phyloP scores from a whole-genome alignment of 2,329 filamentous ascomycete species.

The Cladophialophora yegresii region DNA sequence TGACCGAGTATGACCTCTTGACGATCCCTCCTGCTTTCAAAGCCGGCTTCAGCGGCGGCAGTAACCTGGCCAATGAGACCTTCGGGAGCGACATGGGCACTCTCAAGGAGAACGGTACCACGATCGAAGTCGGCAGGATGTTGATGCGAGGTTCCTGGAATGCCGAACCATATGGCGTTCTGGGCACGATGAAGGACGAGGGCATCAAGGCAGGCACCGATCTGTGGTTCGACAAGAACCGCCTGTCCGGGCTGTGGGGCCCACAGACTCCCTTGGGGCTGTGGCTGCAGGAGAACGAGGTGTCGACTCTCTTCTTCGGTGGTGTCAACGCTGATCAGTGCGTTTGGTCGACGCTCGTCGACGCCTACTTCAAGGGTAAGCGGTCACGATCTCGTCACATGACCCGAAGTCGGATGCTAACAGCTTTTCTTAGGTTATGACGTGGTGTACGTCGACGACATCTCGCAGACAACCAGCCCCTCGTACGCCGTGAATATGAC shows the following conservation, averaged over 20 bases:
- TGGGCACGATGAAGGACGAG: conserved; percentile 51
- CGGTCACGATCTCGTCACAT: not conserved
- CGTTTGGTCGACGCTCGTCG: conserved; percentile 57
- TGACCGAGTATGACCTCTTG: conserved; percentile 53
- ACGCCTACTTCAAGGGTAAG: conserved; percentile 56
- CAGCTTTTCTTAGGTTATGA: conserved; percentile 45
- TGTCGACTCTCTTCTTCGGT: conserved; percentile 56
- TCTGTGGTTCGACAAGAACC: conserved; percentile 57
- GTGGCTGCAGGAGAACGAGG: conserved; percentile 45
- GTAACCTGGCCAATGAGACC: conserved; percentile 31
- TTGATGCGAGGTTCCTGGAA: conserved; percentile 60
- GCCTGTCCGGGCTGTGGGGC: conserved; percentile 60
- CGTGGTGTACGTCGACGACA: conserved; percentile 58
- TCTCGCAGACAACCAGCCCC: conserved; percentile 52
- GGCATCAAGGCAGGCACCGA: conserved; percentile 47
- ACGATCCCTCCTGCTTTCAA: conserved; percentile 54
- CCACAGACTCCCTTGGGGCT: conserved; percentile 47
- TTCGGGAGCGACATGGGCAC: conserved; percentile 23
- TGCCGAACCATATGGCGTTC: conserved; percentile 44
- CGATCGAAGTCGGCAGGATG: conserved; percentile 40
- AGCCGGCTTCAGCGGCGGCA: conserved; percentile 49
- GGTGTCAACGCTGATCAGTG: conserved; percentile 66
- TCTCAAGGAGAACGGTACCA: conserved; percentile 17
- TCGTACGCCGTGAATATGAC: conserved; percentile 17
- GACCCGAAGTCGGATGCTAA: not conserved